Evolutionary conservation across 257 asterid genomes (phyloP).

Genomic region (Solanum stenotomum): DNA sequence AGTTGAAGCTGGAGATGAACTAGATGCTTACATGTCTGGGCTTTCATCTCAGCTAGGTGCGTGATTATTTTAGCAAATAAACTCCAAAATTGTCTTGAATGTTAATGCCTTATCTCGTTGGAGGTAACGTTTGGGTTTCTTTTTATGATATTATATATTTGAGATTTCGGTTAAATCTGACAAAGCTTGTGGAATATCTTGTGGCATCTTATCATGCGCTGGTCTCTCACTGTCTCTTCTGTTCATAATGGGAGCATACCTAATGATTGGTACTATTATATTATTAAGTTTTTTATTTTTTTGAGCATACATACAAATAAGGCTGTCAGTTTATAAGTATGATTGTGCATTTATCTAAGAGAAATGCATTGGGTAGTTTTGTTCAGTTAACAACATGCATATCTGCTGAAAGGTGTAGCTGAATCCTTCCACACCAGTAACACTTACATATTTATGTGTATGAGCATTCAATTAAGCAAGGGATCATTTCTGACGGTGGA

Average conservation of each 20-base stretch:
- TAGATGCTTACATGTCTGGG: slow-evolving; percentile 87
- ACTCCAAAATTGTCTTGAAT: neutral
- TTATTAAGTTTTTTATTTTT: neutral
- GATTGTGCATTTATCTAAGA: neutral
- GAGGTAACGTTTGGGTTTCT: neutral
- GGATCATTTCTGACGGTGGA: neutral
- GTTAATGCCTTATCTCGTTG: neutral
- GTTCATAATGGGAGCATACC: neutral
- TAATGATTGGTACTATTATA: neutral
- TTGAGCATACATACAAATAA: neutral
- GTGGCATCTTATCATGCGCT: neutral
- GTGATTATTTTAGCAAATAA: slow-evolving; percentile 4
- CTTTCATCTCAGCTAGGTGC: slow-evolving; percentile 91
- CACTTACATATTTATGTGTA: neutral
- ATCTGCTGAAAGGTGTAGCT: neutral
- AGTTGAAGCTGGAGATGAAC: slow-evolving; percentile 74
- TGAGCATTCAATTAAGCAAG: neutral
- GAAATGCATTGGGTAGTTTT: neutral
- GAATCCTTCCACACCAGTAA: neutral
- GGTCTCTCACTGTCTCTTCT: neutral
- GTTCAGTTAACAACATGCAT: neutral
- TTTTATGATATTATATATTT: neutral
- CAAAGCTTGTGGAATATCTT: neutral
- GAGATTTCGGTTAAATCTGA: neutral
- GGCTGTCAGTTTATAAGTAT: neutral